A percentile compares a stretch with the other conserved stretches of the same genome.
Conservation (phyloP, 2,329 filamentous ascomycete genomes). For the Cercospora zeina region DNA sequence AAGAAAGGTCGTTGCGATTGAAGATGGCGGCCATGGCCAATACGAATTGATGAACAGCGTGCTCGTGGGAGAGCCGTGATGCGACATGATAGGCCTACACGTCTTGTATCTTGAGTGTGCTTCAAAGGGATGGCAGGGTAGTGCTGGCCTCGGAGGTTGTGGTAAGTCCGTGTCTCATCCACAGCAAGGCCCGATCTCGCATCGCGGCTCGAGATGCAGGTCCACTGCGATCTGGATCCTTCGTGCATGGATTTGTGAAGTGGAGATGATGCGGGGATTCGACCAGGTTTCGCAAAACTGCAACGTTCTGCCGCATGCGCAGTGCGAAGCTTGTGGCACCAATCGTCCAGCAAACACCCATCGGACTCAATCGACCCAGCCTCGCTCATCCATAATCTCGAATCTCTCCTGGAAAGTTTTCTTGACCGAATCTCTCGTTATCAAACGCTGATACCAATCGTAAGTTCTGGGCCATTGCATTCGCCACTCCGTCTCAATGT, state of each 20-base stretch:
- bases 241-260: background rate
- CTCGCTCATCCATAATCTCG: constrained; percentile 14
- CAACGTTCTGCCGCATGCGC: background rate
- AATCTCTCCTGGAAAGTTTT: constrained; percentile 6
- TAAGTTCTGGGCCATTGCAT: constrained; percentile 11
- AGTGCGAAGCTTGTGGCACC: background rate
- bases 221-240: background rate
- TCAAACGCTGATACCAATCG: constrained; percentile 18
- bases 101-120: background rate
- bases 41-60: background rate
- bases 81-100: background rate
- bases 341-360: too few species aligned
- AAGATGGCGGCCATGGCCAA: background rate
- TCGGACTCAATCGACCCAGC: constrained; percentile 4
- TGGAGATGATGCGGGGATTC: background rate
- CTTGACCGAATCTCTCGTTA: constrained; percentile 6
- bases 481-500: constrained; percentile 15
- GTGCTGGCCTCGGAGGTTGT: background rate
- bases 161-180: background rate
- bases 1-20: background rate
- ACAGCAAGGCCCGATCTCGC: background rate
- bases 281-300: background rate
- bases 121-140: background rate
- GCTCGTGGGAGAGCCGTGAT: background rate
- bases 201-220: background rate